Evolutionary conservation across 169 alveolate species (phyloP).

Genomic region (Babesia ovis): DNA sequence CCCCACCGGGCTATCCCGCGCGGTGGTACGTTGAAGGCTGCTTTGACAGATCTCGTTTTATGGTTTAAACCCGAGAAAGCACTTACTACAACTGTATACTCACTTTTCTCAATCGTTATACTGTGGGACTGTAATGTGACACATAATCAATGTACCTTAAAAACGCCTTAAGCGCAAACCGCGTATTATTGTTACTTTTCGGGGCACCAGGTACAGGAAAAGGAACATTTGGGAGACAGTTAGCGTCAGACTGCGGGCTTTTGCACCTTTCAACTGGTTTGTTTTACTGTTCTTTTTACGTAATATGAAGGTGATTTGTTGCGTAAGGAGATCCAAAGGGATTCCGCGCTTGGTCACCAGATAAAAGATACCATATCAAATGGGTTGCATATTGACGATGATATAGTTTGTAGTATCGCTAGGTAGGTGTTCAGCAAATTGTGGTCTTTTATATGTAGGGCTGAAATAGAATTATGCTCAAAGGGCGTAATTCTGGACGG

Average conservation of each 20-base stretch:
- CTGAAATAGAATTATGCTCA: not conserved
- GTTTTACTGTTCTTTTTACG: not conserved
- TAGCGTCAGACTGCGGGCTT: slow-evolving; percentile 27
- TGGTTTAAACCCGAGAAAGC: not conserved
- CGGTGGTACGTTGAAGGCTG: not conserved
- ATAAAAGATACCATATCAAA: slow-evolving; percentile 6
- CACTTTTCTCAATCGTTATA: not conserved
- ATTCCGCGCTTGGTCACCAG: slow-evolving; percentile 1
- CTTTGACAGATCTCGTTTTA: not conserved
- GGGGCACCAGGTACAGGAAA: slow-evolving; percentile 64
- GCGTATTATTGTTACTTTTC: slow-evolving; percentile 33
- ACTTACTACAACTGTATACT: not conserved
- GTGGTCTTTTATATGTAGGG: not conserved
- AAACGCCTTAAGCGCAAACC: not conserved
- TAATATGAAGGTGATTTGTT: slow-evolving; percentile 30
- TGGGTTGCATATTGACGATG: slow-evolving; percentile 38
- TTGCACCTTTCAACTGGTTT: slow-evolving; percentile 35
- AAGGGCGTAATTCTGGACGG: slow-evolving; percentile 39
- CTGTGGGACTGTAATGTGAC: not conserved
- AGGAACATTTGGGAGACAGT: slow-evolving; percentile 50
- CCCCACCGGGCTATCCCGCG: slow-evolving; percentile 11
- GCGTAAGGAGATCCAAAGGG: slow-evolving; percentile 6
- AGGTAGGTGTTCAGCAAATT: not conserved
- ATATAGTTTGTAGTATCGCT: slow-evolving; percentile 1
- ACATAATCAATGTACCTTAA: not conserved